Percentiles rank a stretch among this genome's conserved stretches.
phyloP scores from a whole-genome alignment of 352 stramenopile genomes.

The Globisporangium perplexum region DNA sequence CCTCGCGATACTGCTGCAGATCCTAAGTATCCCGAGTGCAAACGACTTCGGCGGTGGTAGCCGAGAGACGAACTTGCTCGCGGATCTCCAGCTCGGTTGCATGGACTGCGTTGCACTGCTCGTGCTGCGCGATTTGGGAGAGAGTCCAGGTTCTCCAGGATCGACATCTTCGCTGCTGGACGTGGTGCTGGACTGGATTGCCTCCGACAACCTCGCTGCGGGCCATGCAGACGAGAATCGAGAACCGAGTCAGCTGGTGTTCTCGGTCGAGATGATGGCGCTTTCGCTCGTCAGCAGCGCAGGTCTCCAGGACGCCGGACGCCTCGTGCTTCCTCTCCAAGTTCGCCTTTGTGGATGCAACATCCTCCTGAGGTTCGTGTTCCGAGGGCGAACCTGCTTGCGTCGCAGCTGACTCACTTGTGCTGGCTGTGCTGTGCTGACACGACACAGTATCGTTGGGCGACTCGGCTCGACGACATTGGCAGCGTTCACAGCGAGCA shows the following conservation, averaged over 20 bases:
- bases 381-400: too few relatives aligned
- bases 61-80: conserved; percentile 22
- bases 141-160: neutral
- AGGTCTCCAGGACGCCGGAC: conserved; percentile 14
- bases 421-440: neutral
- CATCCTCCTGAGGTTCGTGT: conserved; percentile 45
- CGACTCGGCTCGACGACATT: conserved; percentile 8
- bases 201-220: neutral
- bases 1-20: conserved; percentile 33
- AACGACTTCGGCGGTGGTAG: too few relatives aligned
- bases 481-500: conserved; percentile 4
- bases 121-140: conserved; percentile 17
- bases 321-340: conserved; percentile 26
- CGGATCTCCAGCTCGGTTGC: conserved; percentile 59
- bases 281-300: conserved; percentile 12
- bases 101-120: conserved; percentile 65
- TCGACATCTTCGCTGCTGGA: conserved; percentile 17
- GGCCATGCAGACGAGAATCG: neutral
- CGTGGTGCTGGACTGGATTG: conserved; percentile 35
- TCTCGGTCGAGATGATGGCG: conserved; percentile 10
- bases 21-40: conserved; percentile 36
- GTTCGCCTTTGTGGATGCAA: conserved; percentile 64
- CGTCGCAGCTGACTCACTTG: neutral
- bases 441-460: conserved; percentile 5
- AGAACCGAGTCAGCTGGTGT: conserved; percentile 3